These are phyloP conservation scores for Sclerotinia borealis DNA, from an alignment of 2,329 filamentous ascomycete species.

Conservation along the genomic window DNA sequence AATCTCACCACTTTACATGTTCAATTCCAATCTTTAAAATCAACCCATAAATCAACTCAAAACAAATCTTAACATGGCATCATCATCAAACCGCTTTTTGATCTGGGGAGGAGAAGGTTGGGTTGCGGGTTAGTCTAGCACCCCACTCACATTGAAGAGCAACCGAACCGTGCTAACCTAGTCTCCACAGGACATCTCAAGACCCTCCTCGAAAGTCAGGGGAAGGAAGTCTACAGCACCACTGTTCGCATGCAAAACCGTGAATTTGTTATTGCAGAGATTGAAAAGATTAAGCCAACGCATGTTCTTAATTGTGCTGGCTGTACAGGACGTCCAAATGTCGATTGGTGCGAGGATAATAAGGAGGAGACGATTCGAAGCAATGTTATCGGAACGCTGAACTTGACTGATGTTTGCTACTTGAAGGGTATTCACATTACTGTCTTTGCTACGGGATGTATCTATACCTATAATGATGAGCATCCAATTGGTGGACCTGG, in stretches of 20 bases:
- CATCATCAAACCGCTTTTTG: conserved; percentile 39
- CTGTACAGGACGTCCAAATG: conserved; percentile 60
- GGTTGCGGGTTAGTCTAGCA: conserved; percentile 35
- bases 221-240: conserved; percentile 55
- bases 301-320: conserved; percentile 63
- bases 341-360: conserved; percentile 67
- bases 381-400: conserved; percentile 60
- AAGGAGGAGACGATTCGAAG: conserved; percentile 61
- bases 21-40: not conserved
- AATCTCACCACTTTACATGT: not conserved
- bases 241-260: conserved; percentile 61
- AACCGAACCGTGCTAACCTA: conserved; percentile 7
- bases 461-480: conserved; percentile 57
- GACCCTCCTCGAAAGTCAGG: conserved; percentile 47
- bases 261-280: conserved; percentile 48
- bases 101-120: conserved; percentile 59
- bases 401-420: conserved; percentile 56
- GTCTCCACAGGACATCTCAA: conserved; percentile 46
- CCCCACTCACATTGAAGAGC: not conserved
- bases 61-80: conserved; percentile 13
- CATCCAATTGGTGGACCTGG: conserved; percentile 55
- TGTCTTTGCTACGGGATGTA: conserved; percentile 62
- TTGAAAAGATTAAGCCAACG: conserved; percentile 55
- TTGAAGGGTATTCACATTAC: conserved; percentile 55
- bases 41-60: not conserved